Base-by-base conservation (phyloP, 2,329 filamentous ascomycete genomes). In the Pyricularia grisea region DNA sequence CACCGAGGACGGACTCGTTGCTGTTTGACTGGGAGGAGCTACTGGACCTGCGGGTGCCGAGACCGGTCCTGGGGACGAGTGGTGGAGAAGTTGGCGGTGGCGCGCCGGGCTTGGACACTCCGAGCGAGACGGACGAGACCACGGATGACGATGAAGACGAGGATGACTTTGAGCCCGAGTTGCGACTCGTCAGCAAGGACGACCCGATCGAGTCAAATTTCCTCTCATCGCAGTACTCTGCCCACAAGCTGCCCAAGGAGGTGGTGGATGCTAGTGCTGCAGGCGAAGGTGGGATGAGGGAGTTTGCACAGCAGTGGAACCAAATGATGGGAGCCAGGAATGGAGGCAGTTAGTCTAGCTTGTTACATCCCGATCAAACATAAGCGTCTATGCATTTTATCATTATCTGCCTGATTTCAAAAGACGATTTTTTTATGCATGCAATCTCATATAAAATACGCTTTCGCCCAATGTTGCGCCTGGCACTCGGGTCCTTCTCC, bases 201-300 rank as follows among this genome's bases (percentile, higher is more conserved):
- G 94, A 98, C 73, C 93, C 94, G 94, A 71, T 55, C 30, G 61
- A 27, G 7, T 69, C 68, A 76, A 91, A 91, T 73, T 96, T 97
- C 76, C 89, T 87, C 72, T 91, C 92, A 4, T 87, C 93, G 1
- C 92, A 94, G 75, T 98, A 97, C 78, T 97, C 93, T 71, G 94
- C 95, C 3, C 94, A 98, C 77, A 99, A 98, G 79, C 81, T 99
- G 73, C 95, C 95, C 0, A 93, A 90, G 77, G 95, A 99, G 74
- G 93, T 98, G 2, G 94, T 97, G 3, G 88, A 90, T 73, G 89
- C 88, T 25, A 86, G 87, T 72, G 74, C 86, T 72, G 85, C 85
- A 0, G 91, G 91, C 3, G 88, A 92, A 69, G 92, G 91, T 3
- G 91, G 90, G 0, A 85, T 98, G 81, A 85, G 90, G 71, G 93